phyloP scores from a whole-genome alignment of 345 rosid genomes.

The Dipteronia sinensis region DNA sequence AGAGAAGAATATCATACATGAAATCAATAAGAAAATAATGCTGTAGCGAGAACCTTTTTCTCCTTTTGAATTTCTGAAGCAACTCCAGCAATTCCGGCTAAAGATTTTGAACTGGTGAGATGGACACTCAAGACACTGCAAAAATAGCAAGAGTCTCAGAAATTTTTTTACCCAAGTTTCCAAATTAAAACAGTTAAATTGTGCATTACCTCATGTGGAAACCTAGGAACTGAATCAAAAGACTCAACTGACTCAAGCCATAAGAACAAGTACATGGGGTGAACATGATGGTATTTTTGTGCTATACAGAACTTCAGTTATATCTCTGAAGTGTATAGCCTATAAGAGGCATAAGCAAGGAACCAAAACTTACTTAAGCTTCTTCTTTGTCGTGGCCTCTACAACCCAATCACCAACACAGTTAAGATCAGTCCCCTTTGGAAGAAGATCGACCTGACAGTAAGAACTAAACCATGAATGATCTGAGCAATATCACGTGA shows the following conservation, averaged over 20 bases:
- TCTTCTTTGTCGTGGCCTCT: conserved; percentile 78
- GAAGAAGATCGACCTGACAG: conserved; percentile 84
- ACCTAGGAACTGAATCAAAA: conserved; percentile 9
- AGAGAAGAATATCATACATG: conserved; percentile 39
- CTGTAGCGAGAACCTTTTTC: conserved; percentile 63
- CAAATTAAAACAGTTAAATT: neutral
- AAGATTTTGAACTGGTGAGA: conserved; percentile 93
- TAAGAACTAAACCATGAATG: conserved; percentile 14
- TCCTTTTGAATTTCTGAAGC: conserved; percentile 89
- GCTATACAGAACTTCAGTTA: conserved; percentile 38
- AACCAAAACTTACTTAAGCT: conserved; percentile 65
- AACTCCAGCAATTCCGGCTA: conserved; percentile 79
- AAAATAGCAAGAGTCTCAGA: conserved; percentile 13
- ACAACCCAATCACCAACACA: conserved; percentile 98
- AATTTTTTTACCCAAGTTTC: conserved; percentile 14
- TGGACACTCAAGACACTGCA: conserved; percentile 85
- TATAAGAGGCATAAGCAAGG: neutral
- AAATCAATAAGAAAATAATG: conserved; percentile 8
- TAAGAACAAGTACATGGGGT: conserved; percentile 24
- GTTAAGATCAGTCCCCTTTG: conserved; percentile 87
- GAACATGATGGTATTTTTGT: conserved; percentile 46
- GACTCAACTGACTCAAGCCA: neutral
- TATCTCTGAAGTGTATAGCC: neutral
- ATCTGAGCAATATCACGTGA: conserved; percentile 13
- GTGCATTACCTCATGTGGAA: neutral